phyloP scores from a whole-genome alignment of 139 green algal genomes.

The Closterium sp. region DNA sequence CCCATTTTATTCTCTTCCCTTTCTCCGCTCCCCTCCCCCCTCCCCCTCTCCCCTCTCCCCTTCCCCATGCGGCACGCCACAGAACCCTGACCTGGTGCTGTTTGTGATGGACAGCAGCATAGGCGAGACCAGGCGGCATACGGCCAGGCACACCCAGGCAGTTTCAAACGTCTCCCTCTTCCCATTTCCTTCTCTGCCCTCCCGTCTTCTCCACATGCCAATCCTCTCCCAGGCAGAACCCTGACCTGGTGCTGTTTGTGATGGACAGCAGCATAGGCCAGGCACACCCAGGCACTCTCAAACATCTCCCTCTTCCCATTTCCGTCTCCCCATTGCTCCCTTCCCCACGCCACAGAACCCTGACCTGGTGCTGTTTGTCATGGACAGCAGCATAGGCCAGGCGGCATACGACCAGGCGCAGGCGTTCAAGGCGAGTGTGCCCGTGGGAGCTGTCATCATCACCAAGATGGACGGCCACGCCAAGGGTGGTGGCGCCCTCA shows the following conservation, averaged over 20 bases:
- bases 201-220: neutral
- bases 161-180: neutral
- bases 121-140: conserved; percentile 71
- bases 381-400: conserved; percentile 97
- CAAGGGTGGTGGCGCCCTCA: conserved; percentile 94
- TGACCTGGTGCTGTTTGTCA: conserved; percentile 95
- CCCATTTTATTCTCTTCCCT: too few relatives aligned
- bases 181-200: neutral
- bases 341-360: conserved; percentile 56
- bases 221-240: too few relatives aligned
- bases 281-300: neutral
- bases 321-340: neutral
- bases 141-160: conserved; percentile 72
- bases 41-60: too few relatives aligned
- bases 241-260: conserved; percentile 93
- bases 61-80: neutral
- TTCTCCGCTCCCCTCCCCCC: neutral
- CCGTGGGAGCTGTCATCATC: conserved; percentile 92
- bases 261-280: conserved; percentile 91
- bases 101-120: conserved; percentile 99
- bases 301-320: neutral
- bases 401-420: conserved; percentile 73
- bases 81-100: conserved; percentile 81
- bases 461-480: conserved; percentile 99
- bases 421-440: conserved; percentile 91